phyloP scores from a whole-genome alignment of 345 rosid species.

The Crucihimalaya himalaica region DNA sequence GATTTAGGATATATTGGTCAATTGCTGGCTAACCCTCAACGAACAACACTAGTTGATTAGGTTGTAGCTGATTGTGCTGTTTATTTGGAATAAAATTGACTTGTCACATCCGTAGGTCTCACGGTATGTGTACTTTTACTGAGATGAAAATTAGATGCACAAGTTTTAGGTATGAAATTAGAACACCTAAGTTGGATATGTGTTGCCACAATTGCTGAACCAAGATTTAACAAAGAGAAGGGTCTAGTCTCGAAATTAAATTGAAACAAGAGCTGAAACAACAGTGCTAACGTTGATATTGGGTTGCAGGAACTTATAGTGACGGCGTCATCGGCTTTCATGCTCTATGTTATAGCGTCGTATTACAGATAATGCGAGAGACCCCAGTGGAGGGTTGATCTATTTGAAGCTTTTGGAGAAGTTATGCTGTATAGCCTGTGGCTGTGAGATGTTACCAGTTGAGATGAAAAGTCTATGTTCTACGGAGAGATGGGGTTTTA shows the following conservation, averaged over 20 bases:
- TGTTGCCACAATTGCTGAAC: background rate
- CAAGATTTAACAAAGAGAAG: background rate
- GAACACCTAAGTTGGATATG: background rate
- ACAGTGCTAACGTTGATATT: slow-evolving; percentile 3
- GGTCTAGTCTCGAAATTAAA: background rate
- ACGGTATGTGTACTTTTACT: background rate
- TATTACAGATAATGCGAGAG: slow-evolving; percentile 47
- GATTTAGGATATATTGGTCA: background rate
- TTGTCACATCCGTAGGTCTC: slow-evolving; percentile 6
- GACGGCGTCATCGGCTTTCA: slow-evolving; percentile 53
- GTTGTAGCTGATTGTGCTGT: slow-evolving; percentile 6
- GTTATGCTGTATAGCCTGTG: slow-evolving; percentile 17
- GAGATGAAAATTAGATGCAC: slow-evolving; percentile 7
- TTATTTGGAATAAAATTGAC: background rate
- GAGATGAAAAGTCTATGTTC: slow-evolving; percentile 9
- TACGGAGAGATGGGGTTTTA: background rate
- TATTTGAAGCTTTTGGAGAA: slow-evolving; percentile 15
- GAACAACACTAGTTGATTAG: slow-evolving; percentile 12
- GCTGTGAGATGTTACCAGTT: slow-evolving; percentile 17
- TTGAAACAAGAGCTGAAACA: background rate
- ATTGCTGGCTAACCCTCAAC: background rate
- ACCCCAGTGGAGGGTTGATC: background rate
- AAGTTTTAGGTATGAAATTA: background rate
- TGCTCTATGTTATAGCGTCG: slow-evolving; percentile 56
- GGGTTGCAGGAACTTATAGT: slow-evolving; percentile 63